A percentile compares a stretch with the other conserved stretches of the same genome.
phyloP scores from a whole-genome alignment of 768 basidiomycete genomes.

The Hirschioporus abietinus region DNA sequence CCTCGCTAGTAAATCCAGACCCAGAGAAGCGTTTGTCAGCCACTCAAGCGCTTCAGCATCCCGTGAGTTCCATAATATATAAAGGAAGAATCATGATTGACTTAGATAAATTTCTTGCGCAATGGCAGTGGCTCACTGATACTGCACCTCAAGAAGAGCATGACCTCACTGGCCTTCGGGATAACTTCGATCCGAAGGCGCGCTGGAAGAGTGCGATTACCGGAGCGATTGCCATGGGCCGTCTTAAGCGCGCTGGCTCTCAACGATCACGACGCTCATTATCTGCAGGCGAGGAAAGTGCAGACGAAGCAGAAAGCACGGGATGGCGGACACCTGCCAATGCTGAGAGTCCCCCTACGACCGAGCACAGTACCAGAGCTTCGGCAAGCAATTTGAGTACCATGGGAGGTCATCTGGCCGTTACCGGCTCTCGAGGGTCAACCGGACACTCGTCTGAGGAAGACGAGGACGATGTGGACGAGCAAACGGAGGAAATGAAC shows the following conservation, averaged over 20 bases:
- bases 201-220: conserved; percentile 71
- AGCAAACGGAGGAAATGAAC: conserved; percentile 26
- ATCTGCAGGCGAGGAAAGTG: conserved; percentile 10
- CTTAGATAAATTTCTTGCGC: conserved; percentile 4
- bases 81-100: neutral
- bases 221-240: conserved; percentile 33
- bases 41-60: conserved; percentile 58
- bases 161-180: conserved; percentile 74
- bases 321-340: conserved; percentile 20
- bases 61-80: conserved; percentile 36
- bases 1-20: conserved; percentile 61
- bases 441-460: conserved; percentile 22
- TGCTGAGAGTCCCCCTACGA: conserved; percentile 18
- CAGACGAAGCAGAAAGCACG: conserved; percentile 19
- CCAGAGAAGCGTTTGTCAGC: conserved; percentile 71
- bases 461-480: conserved; percentile 33
- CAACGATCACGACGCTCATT: neutral
- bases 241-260: conserved; percentile 17
- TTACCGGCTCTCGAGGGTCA: conserved; percentile 13
- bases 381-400: conserved; percentile 26
- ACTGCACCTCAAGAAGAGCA: conserved; percentile 62
- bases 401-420: conserved; percentile 31
- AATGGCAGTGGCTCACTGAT: conserved; percentile 74
- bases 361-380: neutral
- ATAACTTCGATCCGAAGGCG: conserved; percentile 74